Base-by-base conservation (phyloP, 139 green algal genomes). In the Chlamydomonas sphaeroides region DNA sequence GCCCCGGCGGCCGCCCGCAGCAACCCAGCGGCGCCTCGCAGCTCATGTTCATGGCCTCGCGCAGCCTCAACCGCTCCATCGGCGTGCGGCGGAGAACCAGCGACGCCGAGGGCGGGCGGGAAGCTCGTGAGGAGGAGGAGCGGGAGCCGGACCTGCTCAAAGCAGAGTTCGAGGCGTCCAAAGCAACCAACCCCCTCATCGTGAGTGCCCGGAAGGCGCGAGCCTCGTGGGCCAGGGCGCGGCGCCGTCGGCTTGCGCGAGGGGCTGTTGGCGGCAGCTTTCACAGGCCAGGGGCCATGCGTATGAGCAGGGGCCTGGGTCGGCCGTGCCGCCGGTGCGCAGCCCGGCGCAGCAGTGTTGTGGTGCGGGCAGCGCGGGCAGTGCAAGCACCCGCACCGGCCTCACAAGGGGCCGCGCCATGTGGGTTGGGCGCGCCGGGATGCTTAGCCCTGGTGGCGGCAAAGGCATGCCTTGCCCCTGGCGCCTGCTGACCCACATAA, bases 41-140 rank as follows among this genome's bases (percentile, higher is more conserved):
- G 53, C 53, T 62, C 53, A 32, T 30, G 59, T 38, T 80, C 59
- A 61, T 32, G 30, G 68, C 59, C 41, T 63, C 39, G 18, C 57
- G 74, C 35, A 71, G 59, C 42, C 38, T 80, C 10, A 80, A 80
- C 62, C n/a, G 75, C 56, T 72, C 59, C 75, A 56, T 82, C n/a
- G 75, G 75, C 25, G 75, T 82, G 42, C 61, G 62, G 42, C 61
- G 75, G 26, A 61, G 75, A 14, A 61, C 30, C 20, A 80, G 57
- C 28, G 74, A 80, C 32, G 53, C 45, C 18, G 53, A 28, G 14
- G n/a, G 49, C 48, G n/a, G 28, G 41, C 32, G 10, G 30, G 41
- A 7, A 36, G 21, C 53, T 10, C n/a, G 10, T n/a, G 39, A 39
- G n/a, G 41, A 70, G 41, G 59, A 70, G 26, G 73, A 80, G 51